A percentile compares a stretch with the other conserved stretches of the same genome.
phyloP scores from a whole-genome alignment of 768 basidiomycete species.

The Termitomyces sp. region DNA sequence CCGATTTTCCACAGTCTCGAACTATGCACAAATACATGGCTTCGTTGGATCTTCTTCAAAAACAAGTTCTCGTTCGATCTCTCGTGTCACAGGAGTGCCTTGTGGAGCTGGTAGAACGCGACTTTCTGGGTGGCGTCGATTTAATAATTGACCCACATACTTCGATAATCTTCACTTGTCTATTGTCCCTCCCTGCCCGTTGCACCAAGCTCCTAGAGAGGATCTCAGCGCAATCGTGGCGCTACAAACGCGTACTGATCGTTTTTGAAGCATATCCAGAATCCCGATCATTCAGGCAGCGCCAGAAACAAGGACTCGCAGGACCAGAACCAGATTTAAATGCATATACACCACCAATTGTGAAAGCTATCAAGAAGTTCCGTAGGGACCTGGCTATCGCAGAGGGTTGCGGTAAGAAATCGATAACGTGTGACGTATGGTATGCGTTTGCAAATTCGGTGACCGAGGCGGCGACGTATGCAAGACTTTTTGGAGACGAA shows the following conservation, averaged over 20 bases:
- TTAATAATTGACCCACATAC: conserved; percentile 62
- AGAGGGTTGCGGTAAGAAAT: conserved; percentile 55
- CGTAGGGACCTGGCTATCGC: conserved; percentile 58
- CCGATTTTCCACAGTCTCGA: conserved; percentile 24
- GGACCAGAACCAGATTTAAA: conserved; percentile 23
- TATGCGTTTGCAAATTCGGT: conserved; percentile 64
- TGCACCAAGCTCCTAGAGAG: conserved; percentile 38
- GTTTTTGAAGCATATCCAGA: conserved; percentile 68
- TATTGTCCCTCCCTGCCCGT: conserved; percentile 32
- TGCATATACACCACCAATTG: conserved; percentile 62
- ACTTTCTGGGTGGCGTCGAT: conserved; percentile 55
- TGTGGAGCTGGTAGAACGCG: conserved; percentile 64
- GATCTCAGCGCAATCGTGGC: conserved; percentile 61
- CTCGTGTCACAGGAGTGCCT: conserved; percentile 42
- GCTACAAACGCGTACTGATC: conserved; percentile 50
- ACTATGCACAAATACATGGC: conserved; percentile 61
- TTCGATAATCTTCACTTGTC: conserved; percentile 40
- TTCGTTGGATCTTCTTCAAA: conserved; percentile 67
- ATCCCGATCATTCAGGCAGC: conserved; percentile 27
- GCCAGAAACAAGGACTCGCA: background rate
- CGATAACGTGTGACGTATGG: conserved; percentile 36
- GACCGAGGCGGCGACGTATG: conserved; percentile 51
- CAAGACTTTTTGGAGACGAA: conserved; percentile 56
- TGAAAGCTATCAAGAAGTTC: conserved; percentile 70
- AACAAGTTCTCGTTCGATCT: conserved; percentile 52